A percentile compares a stretch with the other conserved stretches of the same genome.
These are phyloP conservation scores for Phytopythium delawarense DNA, from an alignment of 352 stramenopile species.

Conservation along the genomic window DNA sequence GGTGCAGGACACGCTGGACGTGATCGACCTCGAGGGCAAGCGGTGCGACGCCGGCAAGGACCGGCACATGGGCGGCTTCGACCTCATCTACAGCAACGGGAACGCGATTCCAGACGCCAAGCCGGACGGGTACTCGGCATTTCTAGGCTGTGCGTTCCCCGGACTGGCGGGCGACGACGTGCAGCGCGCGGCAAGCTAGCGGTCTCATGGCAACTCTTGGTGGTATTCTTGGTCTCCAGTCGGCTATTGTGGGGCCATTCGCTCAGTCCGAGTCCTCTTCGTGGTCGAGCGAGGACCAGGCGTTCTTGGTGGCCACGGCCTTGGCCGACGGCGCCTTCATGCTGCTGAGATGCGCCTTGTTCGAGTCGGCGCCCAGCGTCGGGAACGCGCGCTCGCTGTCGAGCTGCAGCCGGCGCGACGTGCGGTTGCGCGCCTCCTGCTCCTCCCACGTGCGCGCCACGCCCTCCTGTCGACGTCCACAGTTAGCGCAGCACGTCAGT, in stretches of 20 bases:
- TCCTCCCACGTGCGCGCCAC: slow-evolving; percentile 69
- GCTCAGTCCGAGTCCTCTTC: slow-evolving; percentile 59
- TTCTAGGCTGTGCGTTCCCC: slow-evolving; percentile 49
- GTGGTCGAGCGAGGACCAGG: slow-evolving; percentile 63
- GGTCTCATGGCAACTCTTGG: not conserved
- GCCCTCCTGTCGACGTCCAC: slow-evolving; percentile 22
- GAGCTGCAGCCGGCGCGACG: slow-evolving; percentile 52
- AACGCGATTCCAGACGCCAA: slow-evolving; percentile 21
- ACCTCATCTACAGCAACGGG: slow-evolving; percentile 72
- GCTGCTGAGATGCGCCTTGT: slow-evolving; percentile 43
- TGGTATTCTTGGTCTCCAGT: not conserved
- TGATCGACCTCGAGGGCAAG: slow-evolving; percentile 90
- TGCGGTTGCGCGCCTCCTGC: slow-evolving; percentile 67
- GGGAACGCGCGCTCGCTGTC: slow-evolving; percentile 76
- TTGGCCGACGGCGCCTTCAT: slow-evolving; percentile 63
- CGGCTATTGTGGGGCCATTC: not conserved
- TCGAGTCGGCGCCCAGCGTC: slow-evolving; percentile 53
- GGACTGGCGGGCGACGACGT: not conserved
- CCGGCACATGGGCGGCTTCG: slow-evolving; percentile 68
- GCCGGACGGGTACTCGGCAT: slow-evolving; percentile 52
- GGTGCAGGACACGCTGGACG: slow-evolving; percentile 93
- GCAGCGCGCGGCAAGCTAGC: not conserved
- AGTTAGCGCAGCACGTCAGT: not conserved
- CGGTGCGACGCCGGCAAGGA: slow-evolving; percentile 24
- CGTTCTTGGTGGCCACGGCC: slow-evolving; percentile 69